Base-by-base conservation (phyloP, 768 basidiomycete species). In the Tylopilus intermedius region DNA sequence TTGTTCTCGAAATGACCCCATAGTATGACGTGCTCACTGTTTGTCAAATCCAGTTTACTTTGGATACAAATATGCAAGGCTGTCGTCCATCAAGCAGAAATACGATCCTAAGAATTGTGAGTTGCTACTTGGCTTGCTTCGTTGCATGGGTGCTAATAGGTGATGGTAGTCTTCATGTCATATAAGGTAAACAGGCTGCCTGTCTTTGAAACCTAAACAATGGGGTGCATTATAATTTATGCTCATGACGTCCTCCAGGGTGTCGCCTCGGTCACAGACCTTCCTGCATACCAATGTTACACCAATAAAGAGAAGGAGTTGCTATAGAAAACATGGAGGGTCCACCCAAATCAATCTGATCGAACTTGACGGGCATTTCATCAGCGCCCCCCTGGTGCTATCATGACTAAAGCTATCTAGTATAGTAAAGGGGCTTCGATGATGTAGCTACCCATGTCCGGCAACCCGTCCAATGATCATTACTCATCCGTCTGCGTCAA, bases 71-170 rank as follows among this genome's bases (percentile, higher is more conserved):
- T 62, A 62, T 29, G 35, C 51, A 2, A 22, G 32, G 5, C 33
- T 64, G 21, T 56, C 48, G 15, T 43, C 49, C 2, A 63, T 64
- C 47, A 64, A 63, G 21, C 59, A 53, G 54, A 62, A 54, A 38
- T 64, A 63, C 10, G 59, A 64, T 39, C 62, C 59, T 6, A 0
- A 35, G 1, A 64, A 64, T 21, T 58, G 62, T 61, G 42, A 47
- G 59, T 50, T 2, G 9, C 21, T n/a, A 8, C 18, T 29, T 27
- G n/a, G 0, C 21, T 24, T 35, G 32, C 27, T 50, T 15, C 0
- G 0, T 41, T 14, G 27, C 8, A 8, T 15, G 29, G n/a, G 8
- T 11, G 8, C 44, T 49, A 11, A 55, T 24, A n/a, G 15, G 26
- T 30, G 14, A 24, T 21, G 14, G 26, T 14, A 49, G 58, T 64